These are phyloP conservation scores for Gaeumannomyces sp. DNA, from an alignment of 2,329 filamentous ascomycete species.

Conservation along the genomic window DNA sequence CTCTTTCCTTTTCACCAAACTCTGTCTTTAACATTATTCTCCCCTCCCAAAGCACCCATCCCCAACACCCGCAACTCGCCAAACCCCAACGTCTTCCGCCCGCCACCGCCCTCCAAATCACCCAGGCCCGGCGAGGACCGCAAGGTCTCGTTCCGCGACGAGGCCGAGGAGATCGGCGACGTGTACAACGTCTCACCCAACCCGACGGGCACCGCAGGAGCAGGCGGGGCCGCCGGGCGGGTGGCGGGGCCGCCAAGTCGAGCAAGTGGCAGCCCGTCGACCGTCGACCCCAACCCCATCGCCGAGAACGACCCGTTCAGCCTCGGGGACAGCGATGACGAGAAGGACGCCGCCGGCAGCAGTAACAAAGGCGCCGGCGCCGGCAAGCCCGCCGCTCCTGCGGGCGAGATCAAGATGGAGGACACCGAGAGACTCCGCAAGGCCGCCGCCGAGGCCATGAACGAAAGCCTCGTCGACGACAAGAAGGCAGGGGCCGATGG, in stretches of 20 bases:
- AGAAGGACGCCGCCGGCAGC: slow-evolving; percentile 55
- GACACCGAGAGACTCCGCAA: slow-evolving; percentile 21
- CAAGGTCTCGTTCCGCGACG: slow-evolving; percentile 52
- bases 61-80: slow-evolving; percentile 50
- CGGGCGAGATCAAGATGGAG: slow-evolving; percentile 14
- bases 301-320: slow-evolving; percentile 94
- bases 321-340: slow-evolving; percentile 90
- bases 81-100: slow-evolving; percentile 77
- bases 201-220: slow-evolving; percentile 37
- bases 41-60: slow-evolving; percentile 40
- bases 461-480: slow-evolving; percentile 20
- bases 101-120: slow-evolving; percentile 47
- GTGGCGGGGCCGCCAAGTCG: slow-evolving; percentile 49
- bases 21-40: not conserved
- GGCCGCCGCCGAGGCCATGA: slow-evolving; percentile 22
- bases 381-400: slow-evolving; percentile 8
- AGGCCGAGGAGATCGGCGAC: slow-evolving; percentile 70
- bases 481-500: slow-evolving; percentile 14
- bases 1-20: not conserved
- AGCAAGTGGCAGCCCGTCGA: slow-evolving; percentile 96
- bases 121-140: slow-evolving; percentile 43
- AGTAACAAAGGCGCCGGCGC: slow-evolving; percentile 35
- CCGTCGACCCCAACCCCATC: slow-evolving; percentile 78
- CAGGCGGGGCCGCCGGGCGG: slow-evolving; percentile 34
- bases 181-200: slow-evolving; percentile 63